These are phyloP conservation scores for Ceriops zippeliana DNA, from an alignment of 345 rosid species.

Conservation along the genomic window DNA sequence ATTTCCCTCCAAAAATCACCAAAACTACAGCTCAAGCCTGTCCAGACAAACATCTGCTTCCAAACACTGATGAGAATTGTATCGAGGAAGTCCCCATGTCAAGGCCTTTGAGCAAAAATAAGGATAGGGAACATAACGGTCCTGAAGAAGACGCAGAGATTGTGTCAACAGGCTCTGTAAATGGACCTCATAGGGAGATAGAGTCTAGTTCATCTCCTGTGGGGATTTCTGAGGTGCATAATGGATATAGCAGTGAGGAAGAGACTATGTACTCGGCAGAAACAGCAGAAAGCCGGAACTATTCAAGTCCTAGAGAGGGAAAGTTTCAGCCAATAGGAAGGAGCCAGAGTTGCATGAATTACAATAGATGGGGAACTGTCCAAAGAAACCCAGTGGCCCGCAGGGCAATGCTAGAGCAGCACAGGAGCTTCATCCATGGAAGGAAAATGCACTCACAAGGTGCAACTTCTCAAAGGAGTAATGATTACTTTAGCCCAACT, in stretches of 20 bases:
- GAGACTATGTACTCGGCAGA: slow-evolving; percentile 99
- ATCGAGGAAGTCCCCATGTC: slow-evolving; percentile 24
- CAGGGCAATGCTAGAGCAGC: slow-evolving; percentile 59
- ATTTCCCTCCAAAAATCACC: slow-evolving; percentile 61
- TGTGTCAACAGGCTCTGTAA: slow-evolving; percentile 67
- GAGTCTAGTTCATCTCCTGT: slow-evolving; percentile 53
- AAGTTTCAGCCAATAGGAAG: slow-evolving; percentile 68
- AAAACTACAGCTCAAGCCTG: slow-evolving; percentile 31
- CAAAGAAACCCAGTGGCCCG: slow-evolving; percentile 46
- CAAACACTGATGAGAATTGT: slow-evolving; percentile 31
- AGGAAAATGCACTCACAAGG: slow-evolving; percentile 70
- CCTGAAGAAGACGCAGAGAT: slow-evolving; percentile 40
- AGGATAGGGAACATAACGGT: slow-evolving; percentile 17
- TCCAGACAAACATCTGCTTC: slow-evolving; percentile 28
- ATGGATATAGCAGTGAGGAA: slow-evolving; percentile 68
- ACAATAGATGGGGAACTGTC: slow-evolving; percentile 68
- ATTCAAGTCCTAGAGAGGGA: slow-evolving; percentile 68
- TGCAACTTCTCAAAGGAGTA: slow-evolving; percentile 83
- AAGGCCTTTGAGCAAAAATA: slow-evolving; percentile 26
- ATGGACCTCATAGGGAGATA: slow-evolving; percentile 57
- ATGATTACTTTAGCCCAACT: slow-evolving; percentile 85
- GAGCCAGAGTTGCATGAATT: slow-evolving; percentile 85
- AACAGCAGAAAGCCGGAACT: slow-evolving; percentile 95
- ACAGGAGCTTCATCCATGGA: slow-evolving; percentile 74
- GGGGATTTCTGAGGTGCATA: slow-evolving; percentile 39